A percentile compares a stretch with the other conserved stretches of the same genome.
These are phyloP conservation scores for Paramecium sexaurelia DNA, from an alignment of 73 alveolate species.

Conservation along the genomic window DNA sequence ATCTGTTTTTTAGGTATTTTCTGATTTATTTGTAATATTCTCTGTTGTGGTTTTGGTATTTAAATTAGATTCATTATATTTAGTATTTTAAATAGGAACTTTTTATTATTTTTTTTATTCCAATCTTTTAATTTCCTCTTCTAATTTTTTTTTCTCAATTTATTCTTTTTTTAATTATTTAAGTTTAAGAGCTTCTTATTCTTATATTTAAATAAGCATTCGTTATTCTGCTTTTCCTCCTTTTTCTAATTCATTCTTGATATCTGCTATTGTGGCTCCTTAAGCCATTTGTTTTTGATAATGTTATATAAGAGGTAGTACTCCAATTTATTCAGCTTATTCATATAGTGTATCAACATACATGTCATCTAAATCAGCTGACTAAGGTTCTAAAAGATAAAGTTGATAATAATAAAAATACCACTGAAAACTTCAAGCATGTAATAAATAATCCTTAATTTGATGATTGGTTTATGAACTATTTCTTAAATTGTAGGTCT, in stretches of 20 bases:
- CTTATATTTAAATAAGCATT: slow-evolving; percentile 1
- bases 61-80: not conserved
- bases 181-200: slow-evolving; percentile 38
- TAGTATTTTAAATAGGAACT: not conserved
- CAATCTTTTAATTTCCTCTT: slow-evolving; percentile 65
- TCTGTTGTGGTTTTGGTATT: slow-evolving; percentile 13
- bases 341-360: slow-evolving; percentile 88
- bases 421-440: slow-evolving; percentile 88
- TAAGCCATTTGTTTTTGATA: slow-evolving; percentile 24
- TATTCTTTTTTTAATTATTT: slow-evolving; percentile 60
- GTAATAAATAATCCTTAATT: slow-evolving; percentile 86
- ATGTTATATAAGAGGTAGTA: slow-evolving; percentile 74
- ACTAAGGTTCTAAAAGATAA: not conserved
- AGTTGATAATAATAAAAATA: not conserved
- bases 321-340: slow-evolving; percentile 91
- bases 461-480: slow-evolving; percentile 91
- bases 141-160: slow-evolving; percentile 54
- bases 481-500: slow-evolving; percentile 97
- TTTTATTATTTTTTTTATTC: slow-evolving; percentile 58
- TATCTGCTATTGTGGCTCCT: slow-evolving; percentile 43
- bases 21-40: not conserved
- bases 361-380: slow-evolving; percentile 91
- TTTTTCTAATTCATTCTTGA: slow-evolving; percentile 40
- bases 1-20: not conserved
- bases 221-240: slow-evolving; percentile 66